These are phyloP conservation scores for Alternaria triticimaculans DNA, from an alignment of 2,329 filamentous ascomycete species.

Conservation along the genomic window DNA sequence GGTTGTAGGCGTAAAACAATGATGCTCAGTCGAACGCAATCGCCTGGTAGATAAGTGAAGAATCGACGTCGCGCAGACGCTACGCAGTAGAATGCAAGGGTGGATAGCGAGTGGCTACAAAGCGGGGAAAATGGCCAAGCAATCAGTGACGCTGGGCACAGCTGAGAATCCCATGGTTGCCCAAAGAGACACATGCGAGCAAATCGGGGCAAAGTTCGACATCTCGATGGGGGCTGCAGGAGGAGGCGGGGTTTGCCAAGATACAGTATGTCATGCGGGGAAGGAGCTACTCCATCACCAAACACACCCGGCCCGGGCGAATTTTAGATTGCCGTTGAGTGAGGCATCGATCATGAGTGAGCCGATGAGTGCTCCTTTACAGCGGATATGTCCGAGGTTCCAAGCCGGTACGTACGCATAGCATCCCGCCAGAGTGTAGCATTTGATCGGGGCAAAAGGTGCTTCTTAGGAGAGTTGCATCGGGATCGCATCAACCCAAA, in stretches of 20 bases:
- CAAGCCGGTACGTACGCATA: background rate
- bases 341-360: background rate
- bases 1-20: background rate
- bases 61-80: background rate
- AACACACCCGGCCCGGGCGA: background rate
- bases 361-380: background rate
- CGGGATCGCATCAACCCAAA: slow-evolving; percentile 26
- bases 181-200: background rate
- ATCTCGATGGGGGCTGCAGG: background rate
- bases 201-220: background rate
- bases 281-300: background rate
- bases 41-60: background rate
- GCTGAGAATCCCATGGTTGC: background rate
- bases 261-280: background rate
- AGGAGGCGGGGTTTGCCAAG: background rate
- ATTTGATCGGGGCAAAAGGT: background rate
- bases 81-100: background rate
- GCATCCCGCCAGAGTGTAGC: background rate
- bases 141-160: background rate
- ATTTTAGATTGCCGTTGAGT: background rate
- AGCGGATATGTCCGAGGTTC: background rate
- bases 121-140: background rate
- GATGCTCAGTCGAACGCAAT: background rate
- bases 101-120: background rate
- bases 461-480: background rate